A percentile compares a stretch with the other conserved stretches of the same genome.
These are phyloP conservation scores for Metschnikowia dekortorum DNA, from an alignment of 805 yeast genomes.

Conservation along the genomic window DNA sequence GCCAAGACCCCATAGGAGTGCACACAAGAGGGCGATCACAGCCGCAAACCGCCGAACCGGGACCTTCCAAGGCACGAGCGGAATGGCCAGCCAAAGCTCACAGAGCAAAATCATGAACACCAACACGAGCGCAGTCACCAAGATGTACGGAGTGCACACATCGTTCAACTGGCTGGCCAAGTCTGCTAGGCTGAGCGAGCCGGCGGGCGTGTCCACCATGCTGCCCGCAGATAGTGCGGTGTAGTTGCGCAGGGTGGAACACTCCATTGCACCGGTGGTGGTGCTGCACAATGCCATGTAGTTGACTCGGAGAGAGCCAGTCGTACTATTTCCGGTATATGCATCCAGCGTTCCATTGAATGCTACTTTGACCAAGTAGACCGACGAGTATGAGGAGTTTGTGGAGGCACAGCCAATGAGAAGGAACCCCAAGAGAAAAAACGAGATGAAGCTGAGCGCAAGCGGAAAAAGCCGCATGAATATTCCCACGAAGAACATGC, in stretches of 20 bases:
- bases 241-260: conserved; percentile 31
- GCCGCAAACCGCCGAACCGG: conserved; percentile 31
- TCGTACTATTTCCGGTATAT: neutral
- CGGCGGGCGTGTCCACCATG: conserved; percentile 28
- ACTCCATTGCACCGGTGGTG: conserved; percentile 26
- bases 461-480: conserved; percentile 13
- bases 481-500: conserved; percentile 12
- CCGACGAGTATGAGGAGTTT: conserved; percentile 40
- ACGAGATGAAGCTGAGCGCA: conserved; percentile 41
- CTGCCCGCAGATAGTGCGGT: conserved; percentile 24
- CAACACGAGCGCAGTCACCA: conserved; percentile 46
- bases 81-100: conserved; percentile 42
- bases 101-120: conserved; percentile 37
- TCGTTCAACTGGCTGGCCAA: conserved; percentile 44
- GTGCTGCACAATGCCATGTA: conserved; percentile 55
- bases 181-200: conserved; percentile 40
- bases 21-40: conserved; percentile 15
- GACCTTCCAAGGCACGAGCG: conserved; percentile 45
- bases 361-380: conserved; percentile 45
- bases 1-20: conserved; percentile 58
- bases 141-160: conserved; percentile 51
- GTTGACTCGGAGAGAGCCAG: conserved; percentile 42
- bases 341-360: conserved; percentile 36
- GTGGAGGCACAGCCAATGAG: conserved; percentile 51
- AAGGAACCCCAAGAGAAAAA: conserved; percentile 50